These are phyloP conservation scores for Knufia petricola DNA, from an alignment of 2,329 filamentous ascomycete genomes.

Conservation along the genomic window DNA sequence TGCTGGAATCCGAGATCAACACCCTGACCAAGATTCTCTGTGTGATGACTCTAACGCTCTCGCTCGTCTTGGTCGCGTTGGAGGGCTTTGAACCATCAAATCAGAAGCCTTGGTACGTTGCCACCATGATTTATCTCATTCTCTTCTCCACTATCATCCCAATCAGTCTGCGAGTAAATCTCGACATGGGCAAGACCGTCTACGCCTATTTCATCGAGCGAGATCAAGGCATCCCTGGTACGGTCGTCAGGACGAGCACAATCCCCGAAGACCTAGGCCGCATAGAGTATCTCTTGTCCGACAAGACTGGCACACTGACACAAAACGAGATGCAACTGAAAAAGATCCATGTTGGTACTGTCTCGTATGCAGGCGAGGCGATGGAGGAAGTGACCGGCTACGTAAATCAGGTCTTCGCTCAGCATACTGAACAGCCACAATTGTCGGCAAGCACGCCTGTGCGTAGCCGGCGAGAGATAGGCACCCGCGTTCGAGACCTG, in stretches of 20 bases:
- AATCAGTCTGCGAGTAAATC: slow-evolving; percentile 88
- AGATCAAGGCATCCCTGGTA: slow-evolving; percentile 79
- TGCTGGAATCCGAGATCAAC: slow-evolving; percentile 94
- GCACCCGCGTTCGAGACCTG: slow-evolving; percentile 82
- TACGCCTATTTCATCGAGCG: slow-evolving; percentile 94
- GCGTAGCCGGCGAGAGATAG: slow-evolving; percentile 83
- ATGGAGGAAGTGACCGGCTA: slow-evolving; percentile 95
- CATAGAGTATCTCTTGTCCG: slow-evolving; percentile 90
- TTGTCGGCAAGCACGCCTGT: slow-evolving; percentile 44
- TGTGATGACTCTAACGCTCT: slow-evolving; percentile 73
- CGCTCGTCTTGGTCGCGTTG: slow-evolving; percentile 76
- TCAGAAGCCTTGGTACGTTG: slow-evolving; percentile 70
- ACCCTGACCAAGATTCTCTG: slow-evolving; percentile 94
- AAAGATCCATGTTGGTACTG: slow-evolving; percentile 95
- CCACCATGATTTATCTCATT: slow-evolving; percentile 95
- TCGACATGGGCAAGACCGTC: slow-evolving; percentile 93
- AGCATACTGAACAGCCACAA: slow-evolving; percentile 22
- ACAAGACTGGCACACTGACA: slow-evolving; percentile 96
- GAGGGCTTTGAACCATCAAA: slow-evolving; percentile 60
- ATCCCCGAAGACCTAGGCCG: slow-evolving; percentile 93
- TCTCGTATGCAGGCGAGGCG: slow-evolving; percentile 94
- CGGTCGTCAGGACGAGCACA: slow-evolving; percentile 89
- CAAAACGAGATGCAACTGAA: slow-evolving; percentile 99
- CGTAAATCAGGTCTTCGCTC: slow-evolving; percentile 71
- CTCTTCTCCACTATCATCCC: slow-evolving; percentile 99